These are phyloP conservation scores for Paratinospora sagittata DNA, from an alignment of 164 flowering plant species.

Conservation along the genomic window DNA sequence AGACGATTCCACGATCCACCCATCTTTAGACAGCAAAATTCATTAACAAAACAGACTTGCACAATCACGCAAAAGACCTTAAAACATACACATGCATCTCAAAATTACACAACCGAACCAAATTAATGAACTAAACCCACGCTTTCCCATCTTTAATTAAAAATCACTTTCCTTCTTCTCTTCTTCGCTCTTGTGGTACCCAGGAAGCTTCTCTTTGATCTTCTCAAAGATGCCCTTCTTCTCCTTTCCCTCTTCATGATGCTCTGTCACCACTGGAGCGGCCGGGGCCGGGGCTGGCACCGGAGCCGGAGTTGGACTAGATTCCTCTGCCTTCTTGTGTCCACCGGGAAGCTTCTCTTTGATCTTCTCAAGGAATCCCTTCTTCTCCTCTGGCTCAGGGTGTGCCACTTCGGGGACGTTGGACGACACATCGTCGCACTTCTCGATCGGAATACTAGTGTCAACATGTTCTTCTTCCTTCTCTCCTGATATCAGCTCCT, in stretches of 20 bases:
- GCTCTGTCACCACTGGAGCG: too few species aligned
- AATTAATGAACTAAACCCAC: not conserved
- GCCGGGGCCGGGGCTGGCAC: too few species aligned
- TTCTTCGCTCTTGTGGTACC: slow-evolving; percentile 30
- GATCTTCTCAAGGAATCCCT: too few species aligned
- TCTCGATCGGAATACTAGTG: slow-evolving; percentile 10
- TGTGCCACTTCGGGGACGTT: slow-evolving; percentile 3
- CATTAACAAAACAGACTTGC: slow-evolving; percentile 2
- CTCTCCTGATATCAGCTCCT: too few species aligned
- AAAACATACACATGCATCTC: not conserved
- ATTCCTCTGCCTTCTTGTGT: too few species aligned
- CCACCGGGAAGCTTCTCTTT: too few species aligned
- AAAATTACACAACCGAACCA: not conserved
- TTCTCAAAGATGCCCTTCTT: too few species aligned
- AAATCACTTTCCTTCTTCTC: slow-evolving; percentile 14
- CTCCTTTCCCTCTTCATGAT: too few species aligned
- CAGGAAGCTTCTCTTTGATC: slow-evolving; percentile 56
- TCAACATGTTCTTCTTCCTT: too few species aligned
- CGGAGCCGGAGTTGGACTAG: too few species aligned
- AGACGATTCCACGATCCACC: not conserved
- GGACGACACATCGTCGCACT: slow-evolving; percentile 5
- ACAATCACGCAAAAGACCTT: not conserved
- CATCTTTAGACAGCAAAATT: not conserved
- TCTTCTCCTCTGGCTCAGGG: too few species aligned
- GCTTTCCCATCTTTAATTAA: not conserved